Evolutionary conservation across 768 basidiomycete species (phyloP), one percentile per base, ranked within the genome.

Genomic region (Tremella fuciformis): DNA sequence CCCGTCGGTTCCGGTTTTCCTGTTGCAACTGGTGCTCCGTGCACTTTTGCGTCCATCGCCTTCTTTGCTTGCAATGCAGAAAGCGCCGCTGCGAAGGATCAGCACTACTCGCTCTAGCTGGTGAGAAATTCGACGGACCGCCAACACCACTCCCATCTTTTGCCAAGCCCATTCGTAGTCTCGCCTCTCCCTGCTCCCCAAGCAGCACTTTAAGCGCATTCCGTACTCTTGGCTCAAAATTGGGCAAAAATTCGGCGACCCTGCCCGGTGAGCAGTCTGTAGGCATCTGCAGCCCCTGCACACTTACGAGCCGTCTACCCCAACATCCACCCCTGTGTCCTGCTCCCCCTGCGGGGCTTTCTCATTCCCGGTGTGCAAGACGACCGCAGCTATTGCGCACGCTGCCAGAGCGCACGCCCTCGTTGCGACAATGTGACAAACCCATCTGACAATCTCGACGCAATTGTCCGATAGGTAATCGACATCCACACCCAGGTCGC

Each of bases 141-240:
- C 96, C 96, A 41, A 92, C 91, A 38, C 94, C 96, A 70, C 90
- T 93, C 13, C 96, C 96, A 67, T 99, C 96, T 77, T 96, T 98
- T 3, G 96, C 96, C 74, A 98, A 75, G 38, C 91, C 94, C 67
- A 98, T 88, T 50, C 86, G 82, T 0, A 96, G 85, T 26, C 84
- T 80, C 69, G 84, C 81, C 80, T 93, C 91, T 7, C 88, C 85
- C 29, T 88, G 85, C 40, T 83, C 80, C 1, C 94, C 94, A 2
- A 98, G 84, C 19, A 98, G 71, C 2, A 78, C 73, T n/a, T 83
- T 80, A 51, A 99, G 76, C 0, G 92, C 86, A 44, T 85, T 84
- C 16, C 91, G 83, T 54, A 96, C 79, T 13, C 82, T 83, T 13
- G 81, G 79, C 68, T 91, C 84, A 75, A 91, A 99, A 68, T 84